phyloP scores from a whole-genome alignment of 495 filamentous ascomycete genomes.

The Hypoxylon cercidicola region DNA sequence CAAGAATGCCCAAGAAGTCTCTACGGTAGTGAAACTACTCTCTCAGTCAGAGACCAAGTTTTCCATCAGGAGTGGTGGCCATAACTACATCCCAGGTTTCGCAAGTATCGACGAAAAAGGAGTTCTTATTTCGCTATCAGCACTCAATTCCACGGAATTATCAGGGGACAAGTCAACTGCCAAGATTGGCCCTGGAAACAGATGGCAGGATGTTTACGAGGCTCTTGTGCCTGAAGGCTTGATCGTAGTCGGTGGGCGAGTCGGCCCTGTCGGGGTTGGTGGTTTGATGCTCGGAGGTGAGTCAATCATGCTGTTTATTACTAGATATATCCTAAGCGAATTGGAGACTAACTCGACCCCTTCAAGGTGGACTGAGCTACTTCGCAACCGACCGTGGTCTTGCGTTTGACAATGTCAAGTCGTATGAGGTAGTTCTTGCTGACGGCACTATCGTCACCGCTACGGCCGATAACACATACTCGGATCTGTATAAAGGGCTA shows the following conservation, averaged over 20 bases:
- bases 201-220: conserved; percentile 60
- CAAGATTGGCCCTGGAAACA: conserved; percentile 58
- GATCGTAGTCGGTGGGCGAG: conserved; percentile 60
- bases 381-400: conserved; percentile 65
- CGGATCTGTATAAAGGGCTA: conserved; percentile 54
- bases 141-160: conserved; percentile 54
- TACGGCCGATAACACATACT: conserved; percentile 46
- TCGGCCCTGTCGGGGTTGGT: conserved; percentile 53
- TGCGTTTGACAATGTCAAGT: conserved; percentile 61
- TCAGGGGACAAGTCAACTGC: conserved; percentile 55
- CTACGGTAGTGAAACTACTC: conserved; percentile 44
- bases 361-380: conserved; percentile 53
- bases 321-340: conserved; percentile 21
- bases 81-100: conserved; percentile 58
- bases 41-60: conserved; percentile 50
- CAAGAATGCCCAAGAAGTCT: conserved; percentile 45
- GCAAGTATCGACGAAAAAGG: conserved; percentile 60
- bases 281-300: conserved; percentile 51
- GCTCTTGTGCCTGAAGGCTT: conserved; percentile 55
- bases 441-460: conserved; percentile 64
- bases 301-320: conserved; percentile 2
- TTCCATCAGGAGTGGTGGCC: conserved; percentile 61
- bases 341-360: conserved; percentile 12
- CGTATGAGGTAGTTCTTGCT: conserved; percentile 66
- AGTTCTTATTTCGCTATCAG: conserved; percentile 62